Evolutionary conservation across 1,284 basidiomycete species (phyloP).

Genomic region (Leccinum pachyderme): DNA sequence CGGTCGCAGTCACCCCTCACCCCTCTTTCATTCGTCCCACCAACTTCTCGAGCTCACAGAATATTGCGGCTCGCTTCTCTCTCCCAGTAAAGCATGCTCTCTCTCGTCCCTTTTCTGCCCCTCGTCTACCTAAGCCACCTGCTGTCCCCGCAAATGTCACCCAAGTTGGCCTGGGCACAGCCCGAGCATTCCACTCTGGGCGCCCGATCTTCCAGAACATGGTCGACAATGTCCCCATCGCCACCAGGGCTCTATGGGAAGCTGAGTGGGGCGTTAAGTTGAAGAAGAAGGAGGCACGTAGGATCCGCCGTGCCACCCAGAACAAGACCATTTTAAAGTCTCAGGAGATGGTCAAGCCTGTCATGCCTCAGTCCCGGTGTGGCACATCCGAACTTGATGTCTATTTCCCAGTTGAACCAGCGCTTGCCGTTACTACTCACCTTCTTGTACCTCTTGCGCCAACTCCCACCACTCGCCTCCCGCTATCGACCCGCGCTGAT

Average conservation of each 20-base stretch:
- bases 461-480: slow-evolving; percentile 61
- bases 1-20: slow-evolving; percentile 35
- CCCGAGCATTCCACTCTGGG: slow-evolving; percentile 66
- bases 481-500: slow-evolving; percentile 42
- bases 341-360: slow-evolving; percentile 37
- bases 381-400: slow-evolving; percentile 48
- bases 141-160: slow-evolving; percentile 46
- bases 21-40: slow-evolving; percentile 38
- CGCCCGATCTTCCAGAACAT: slow-evolving; percentile 75
- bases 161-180: slow-evolving; percentile 70
- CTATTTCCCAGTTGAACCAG: slow-evolving; percentile 52
- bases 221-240: slow-evolving; percentile 71
- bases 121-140: slow-evolving; percentile 57
- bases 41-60: slow-evolving; percentile 31
- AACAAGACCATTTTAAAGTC: slow-evolving; percentile 18
- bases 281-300: slow-evolving; percentile 43
- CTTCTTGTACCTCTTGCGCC: slow-evolving; percentile 74
- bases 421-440: slow-evolving; percentile 54
- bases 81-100: slow-evolving; percentile 52
- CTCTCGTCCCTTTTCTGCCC: slow-evolving; percentile 39
- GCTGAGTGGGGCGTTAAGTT: slow-evolving; percentile 62
- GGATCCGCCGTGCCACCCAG: slow-evolving; percentile 34
- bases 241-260: slow-evolving; percentile 65
- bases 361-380: slow-evolving; percentile 15
- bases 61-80: slow-evolving; percentile 47